Evolutionary conservation across 148 eudicot genomes (phyloP), one percentile per base, ranked within the genome.

Genomic region (Fagopyrum homotropicum): DNA sequence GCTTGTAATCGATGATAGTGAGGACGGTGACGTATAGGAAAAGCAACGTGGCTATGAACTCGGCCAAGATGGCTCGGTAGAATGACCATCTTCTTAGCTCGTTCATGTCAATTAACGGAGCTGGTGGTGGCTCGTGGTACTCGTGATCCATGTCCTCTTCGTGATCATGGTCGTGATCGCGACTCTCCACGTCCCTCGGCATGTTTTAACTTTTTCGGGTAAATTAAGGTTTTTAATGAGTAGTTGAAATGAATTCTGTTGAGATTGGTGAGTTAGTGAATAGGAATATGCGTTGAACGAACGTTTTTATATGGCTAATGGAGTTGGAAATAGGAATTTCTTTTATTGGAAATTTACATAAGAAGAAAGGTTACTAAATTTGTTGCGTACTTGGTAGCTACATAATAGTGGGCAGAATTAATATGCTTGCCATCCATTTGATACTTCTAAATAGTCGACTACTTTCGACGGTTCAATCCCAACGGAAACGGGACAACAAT

Each of bases 51-150:
- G 89, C 89, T 9, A 86, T 59, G 45, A 86, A 86, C 84, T 86
- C 89, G 5, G 89, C 89, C 14, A 84, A 83, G 19, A 77, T 0
- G 9, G 90, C 90, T 26, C 90, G 79, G 71, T 87, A 84, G 45
- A 87, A 81, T 2, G 90, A 87, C 90, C 90, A 87, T 30, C 77
- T 83, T 2, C 50, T 73, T 7, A 87, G 82, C 45, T 87, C 90
- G 1, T 76, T 82, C 1, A 30, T 19, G 52, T 78, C 88, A 2
- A 87, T 2, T 16, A 87, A 68, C 2, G 77, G 80, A 6, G 88
- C 86, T 1, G 90, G 88, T 1, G 87, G 87, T 4, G 90, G 90
- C 57, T 87, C 90, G 3, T 83, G 83, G 78, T 87, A 87, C 86
- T 87, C 90, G 2, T 56, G 61, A 7, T 56, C 61, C 8, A 26